Evolutionary conservation across 2,329 filamentous ascomycete species (phyloP).

Genomic region (Colletotrichum tanaceti): DNA sequence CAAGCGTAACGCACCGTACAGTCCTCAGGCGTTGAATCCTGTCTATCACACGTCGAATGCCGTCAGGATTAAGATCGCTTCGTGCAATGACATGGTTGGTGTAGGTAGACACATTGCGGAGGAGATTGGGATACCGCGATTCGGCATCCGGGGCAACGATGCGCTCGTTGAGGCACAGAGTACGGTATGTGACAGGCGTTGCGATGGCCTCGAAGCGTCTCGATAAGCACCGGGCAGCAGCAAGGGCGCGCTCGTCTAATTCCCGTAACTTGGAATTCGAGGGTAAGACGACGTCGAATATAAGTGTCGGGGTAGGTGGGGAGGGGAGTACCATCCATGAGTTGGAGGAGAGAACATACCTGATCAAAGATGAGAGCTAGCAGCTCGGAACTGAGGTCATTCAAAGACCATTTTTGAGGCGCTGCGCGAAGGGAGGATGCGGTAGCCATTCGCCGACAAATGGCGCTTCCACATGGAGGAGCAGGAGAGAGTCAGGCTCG

Average conservation of each 20-base stretch:
- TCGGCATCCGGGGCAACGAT: constrained; percentile 53
- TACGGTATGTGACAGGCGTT: constrained; percentile 57
- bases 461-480: constrained; percentile 38
- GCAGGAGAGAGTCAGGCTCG: constrained; percentile 34
- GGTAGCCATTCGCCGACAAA: constrained; percentile 43
- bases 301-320: not conserved
- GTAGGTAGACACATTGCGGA: constrained; percentile 52
- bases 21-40: constrained; percentile 52
- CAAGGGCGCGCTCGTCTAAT: constrained; percentile 50
- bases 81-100: constrained; percentile 56
- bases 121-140: constrained; percentile 47
- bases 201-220: constrained; percentile 55
- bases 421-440: constrained; percentile 38
- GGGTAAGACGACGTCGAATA: constrained; percentile 29
- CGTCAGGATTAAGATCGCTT: constrained; percentile 54
- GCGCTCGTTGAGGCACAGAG: constrained; percentile 51
- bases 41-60: constrained; percentile 51
- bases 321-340: not conserved
- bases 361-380: constrained; percentile 56
- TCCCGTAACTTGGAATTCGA: constrained; percentile 53
- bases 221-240: constrained; percentile 52
- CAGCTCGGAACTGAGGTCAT: constrained; percentile 57
- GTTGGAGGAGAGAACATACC: constrained; percentile 45
- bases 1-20: constrained; percentile 51
- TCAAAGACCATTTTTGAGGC: constrained; percentile 45